Evolutionary conservation across 2,329 filamentous ascomycete genomes (phyloP).

Genomic region (Blastomyces parvus): DNA sequence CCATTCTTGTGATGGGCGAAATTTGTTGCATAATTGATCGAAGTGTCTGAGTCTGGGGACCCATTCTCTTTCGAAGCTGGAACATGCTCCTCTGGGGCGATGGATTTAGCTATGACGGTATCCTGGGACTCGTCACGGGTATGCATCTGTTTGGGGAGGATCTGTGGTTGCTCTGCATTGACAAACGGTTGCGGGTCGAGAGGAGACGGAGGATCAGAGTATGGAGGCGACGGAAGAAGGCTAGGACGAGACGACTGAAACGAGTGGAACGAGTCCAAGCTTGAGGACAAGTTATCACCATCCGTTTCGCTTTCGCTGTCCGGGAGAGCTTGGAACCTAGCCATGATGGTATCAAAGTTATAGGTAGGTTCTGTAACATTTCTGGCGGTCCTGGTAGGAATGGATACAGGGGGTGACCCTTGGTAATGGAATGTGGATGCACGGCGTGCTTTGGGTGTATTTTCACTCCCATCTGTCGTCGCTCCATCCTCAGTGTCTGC

Average conservation of each 20-base stretch:
- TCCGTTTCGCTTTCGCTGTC: slow-evolving; percentile 20
- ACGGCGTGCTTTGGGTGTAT: neutral
- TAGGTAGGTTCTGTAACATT: slow-evolving; percentile 24
- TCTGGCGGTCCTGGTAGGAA: slow-evolving; percentile 13
- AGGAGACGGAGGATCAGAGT: slow-evolving; percentile 17
- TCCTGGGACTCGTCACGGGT: slow-evolving; percentile 24
- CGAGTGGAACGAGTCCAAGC: slow-evolving; percentile 38
- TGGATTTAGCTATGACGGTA: slow-evolving; percentile 20
- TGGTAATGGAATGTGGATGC: neutral
- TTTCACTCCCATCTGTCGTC: slow-evolving; percentile 6
- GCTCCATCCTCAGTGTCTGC: slow-evolving; percentile 4
- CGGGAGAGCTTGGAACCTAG: slow-evolving; percentile 29
- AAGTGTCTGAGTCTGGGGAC: neutral
- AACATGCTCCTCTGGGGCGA: slow-evolving; percentile 7
- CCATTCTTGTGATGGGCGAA: neutral
- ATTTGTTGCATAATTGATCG: neutral
- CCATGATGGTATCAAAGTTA: slow-evolving; percentile 30
- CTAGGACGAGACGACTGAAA: slow-evolving; percentile 17
- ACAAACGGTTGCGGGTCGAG: slow-evolving; percentile 16
- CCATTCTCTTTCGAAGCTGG: neutral
- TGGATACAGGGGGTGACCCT: slow-evolving; percentile 12
- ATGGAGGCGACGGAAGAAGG: slow-evolving; percentile 16
- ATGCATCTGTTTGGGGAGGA: slow-evolving; percentile 15
- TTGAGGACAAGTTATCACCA: slow-evolving; percentile 28
- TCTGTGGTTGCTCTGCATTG: slow-evolving; percentile 5